phyloP scores from a whole-genome alignment of 345 rosid species.

The Ceriops decandra region DNA sequence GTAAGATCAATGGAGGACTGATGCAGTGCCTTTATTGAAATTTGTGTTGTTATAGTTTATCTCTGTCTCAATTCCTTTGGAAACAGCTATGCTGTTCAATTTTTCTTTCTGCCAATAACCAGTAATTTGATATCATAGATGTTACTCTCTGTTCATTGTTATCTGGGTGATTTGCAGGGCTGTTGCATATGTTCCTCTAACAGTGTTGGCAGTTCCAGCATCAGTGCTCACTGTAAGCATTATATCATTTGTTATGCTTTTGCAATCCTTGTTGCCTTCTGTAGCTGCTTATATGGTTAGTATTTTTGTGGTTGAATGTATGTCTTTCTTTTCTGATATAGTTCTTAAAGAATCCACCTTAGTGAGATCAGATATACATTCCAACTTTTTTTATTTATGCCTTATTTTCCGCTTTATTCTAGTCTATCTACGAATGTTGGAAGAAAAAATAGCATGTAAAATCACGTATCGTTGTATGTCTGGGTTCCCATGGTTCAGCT shows the following conservation, averaged over 20 bases:
- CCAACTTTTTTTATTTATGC: neutral
- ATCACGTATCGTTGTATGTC: neutral
- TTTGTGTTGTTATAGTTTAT: no score
- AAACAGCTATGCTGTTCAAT: no score
- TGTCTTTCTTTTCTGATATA: neutral
- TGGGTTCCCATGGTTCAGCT: conserved; percentile 52
- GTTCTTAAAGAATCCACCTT: neutral
- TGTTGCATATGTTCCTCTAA: conserved; percentile 88
- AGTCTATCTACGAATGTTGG: neutral
- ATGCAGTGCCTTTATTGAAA: no score
- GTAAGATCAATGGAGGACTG: no score
- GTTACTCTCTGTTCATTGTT: neutral
- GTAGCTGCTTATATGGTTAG: neutral
- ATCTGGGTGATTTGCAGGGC: conserved; percentile 51
- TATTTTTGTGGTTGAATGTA: neutral
- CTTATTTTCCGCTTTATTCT: neutral
- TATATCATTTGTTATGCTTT: conserved; percentile 4
- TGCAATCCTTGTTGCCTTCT: conserved; percentile 1
- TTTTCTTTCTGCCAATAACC: no score
- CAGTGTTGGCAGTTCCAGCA: conserved; percentile 98
- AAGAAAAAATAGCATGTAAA: neutral
- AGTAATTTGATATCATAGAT: no score
- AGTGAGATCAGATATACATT: neutral
- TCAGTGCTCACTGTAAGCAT: conserved; percentile 88
- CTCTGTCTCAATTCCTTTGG: no score